A percentile compares a stretch with the other conserved stretches of the same genome.
phyloP scores from a whole-genome alignment of 345 rosid genomes.

The Eucalyptus curtisii region DNA sequence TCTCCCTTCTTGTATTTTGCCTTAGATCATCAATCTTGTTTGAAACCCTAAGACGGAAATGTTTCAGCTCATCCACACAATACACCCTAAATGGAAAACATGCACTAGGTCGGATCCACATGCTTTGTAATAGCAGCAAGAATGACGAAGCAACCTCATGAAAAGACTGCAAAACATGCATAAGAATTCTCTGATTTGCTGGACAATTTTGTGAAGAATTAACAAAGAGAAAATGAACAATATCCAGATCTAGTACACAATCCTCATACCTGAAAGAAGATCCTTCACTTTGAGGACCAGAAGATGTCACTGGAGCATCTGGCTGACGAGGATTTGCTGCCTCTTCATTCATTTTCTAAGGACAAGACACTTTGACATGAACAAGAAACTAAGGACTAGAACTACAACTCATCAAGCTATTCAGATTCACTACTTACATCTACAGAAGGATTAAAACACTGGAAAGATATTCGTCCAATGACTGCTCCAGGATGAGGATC shows the following conservation, averaged over 20 bases:
- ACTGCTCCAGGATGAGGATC: constrained; percentile 83
- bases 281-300: constrained; percentile 20
- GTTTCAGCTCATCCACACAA: neutral
- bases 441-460: constrained; percentile 78
- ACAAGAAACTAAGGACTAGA: neutral
- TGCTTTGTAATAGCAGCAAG: neutral
- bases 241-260: neutral
- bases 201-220: neutral
- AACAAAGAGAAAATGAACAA: neutral
- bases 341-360: constrained; percentile 72
- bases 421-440: constrained; percentile 54
- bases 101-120: neutral
- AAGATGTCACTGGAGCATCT: constrained; percentile 26
- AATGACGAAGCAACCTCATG: neutral
- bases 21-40: neutral
- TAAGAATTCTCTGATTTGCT: neutral
- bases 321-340: constrained; percentile 14
- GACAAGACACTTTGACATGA: constrained; percentile 8
- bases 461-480: constrained; percentile 92
- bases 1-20: neutral
- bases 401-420: neutral
- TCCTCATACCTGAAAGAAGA: constrained; percentile 29
- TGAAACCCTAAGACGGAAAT: neutral
- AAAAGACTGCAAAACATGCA: neutral
- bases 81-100: neutral